Base-by-base conservation (phyloP, 352 stramenopile genomes). In the Globisporangium solare region DNA sequence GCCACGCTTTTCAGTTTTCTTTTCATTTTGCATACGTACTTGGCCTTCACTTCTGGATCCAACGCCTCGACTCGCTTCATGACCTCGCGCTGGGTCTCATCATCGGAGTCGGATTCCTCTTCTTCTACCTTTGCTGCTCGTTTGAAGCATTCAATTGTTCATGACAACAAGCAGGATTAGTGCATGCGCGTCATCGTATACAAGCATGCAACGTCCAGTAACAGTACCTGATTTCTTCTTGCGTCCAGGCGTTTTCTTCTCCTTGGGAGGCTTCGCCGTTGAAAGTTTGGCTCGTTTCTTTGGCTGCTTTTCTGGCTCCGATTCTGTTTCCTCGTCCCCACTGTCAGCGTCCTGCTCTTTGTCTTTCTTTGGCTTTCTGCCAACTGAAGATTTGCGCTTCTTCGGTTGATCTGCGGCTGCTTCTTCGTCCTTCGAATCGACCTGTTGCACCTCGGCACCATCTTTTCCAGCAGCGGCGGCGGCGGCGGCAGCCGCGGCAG, bases 1-100 rank as follows among this genome's bases (percentile, higher is more conserved):
- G 27, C 7, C 27, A 35, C 7, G 27, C 7, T 35, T 35, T 35
- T 10, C 27, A 35, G 27, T 0, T 35, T 10, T 35, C 5, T 35
- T 35, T 18, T 13, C 13, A 27, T 51, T 22, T 27, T 22, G 39
- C n/a, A 0, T 14, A 71, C 70, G 60, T 61, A 82, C 73, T 76
- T 75, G 53, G 61, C 49, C 58, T 82, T 88, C 47, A 91, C 61
- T 11, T 88, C 76, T 24, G 80, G 67, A 13, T 67, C 68, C 10
- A 91, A 52, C n/a, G 69, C 69, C 11, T 70, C 70, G 18, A 89
- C 71, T n/a, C 68, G 70, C 20, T 64, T 64, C 51, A 72, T 63
- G 12, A 56, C 58, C 42, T 80, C 68, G 51, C 60, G 53, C 42
- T 71, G 57, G 42, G 76, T 65, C 22, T 77, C 71, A 11, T 74